Evolutionary conservation across 768 basidiomycete genomes (phyloP).

Genomic region (Austroboletus festivus): DNA sequence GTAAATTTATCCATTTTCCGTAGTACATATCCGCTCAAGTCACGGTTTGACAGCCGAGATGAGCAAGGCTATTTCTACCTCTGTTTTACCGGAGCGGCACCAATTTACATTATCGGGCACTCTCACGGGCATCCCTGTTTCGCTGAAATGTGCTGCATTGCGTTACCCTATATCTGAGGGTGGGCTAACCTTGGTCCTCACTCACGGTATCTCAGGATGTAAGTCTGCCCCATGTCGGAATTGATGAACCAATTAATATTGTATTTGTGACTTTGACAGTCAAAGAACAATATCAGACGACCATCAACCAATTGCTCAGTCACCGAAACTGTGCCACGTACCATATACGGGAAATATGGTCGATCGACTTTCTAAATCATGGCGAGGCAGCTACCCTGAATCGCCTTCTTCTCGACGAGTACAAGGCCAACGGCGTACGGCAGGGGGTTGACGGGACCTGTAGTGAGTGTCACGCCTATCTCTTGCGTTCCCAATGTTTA

Average conservation of each 20-base stretch:
- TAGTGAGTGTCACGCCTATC: conserved; percentile 14
- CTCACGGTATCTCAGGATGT: conserved; percentile 29
- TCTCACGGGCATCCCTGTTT: conserved; percentile 11
- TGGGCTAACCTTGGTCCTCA: conserved; percentile 27
- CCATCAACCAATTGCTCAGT: conserved; percentile 18
- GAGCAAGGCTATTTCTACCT: too few relatives aligned
- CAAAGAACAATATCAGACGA: conserved; percentile 28
- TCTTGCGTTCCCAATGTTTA: neutral
- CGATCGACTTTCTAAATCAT: conserved; percentile 36
- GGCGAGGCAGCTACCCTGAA: conserved; percentile 35
- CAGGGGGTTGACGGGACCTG: conserved; percentile 13
- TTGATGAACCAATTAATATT: too few relatives aligned
- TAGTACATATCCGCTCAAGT: too few relatives aligned
- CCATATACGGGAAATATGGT: conserved; percentile 33
- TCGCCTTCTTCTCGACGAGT: conserved; percentile 22
- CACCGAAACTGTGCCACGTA: conserved; percentile 10
- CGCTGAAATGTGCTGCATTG: conserved; percentile 22
- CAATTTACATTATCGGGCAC: conserved; percentile 15
- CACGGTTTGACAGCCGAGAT: too few relatives aligned
- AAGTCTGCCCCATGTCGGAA: neutral
- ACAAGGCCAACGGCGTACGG: conserved; percentile 13
- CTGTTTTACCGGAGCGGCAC: conserved; percentile 17
- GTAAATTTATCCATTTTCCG: neutral
- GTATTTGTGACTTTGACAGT: conserved; percentile 15
- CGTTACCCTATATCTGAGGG: conserved; percentile 24